Evolutionary conservation across 179 eudicot genomes (phyloP).

Genomic region (Heliamphora pulchella): DNA sequence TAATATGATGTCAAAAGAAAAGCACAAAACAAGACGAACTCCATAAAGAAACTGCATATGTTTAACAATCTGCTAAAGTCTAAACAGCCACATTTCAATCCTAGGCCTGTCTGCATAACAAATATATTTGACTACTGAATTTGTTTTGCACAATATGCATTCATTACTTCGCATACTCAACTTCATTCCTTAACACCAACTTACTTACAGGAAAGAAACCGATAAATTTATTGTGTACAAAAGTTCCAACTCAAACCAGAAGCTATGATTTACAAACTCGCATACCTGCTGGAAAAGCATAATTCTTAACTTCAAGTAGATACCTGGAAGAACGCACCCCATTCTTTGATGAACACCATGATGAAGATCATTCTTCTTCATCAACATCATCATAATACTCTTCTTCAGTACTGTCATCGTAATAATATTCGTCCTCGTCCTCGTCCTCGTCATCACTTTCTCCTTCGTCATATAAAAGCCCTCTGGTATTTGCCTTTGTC

Average conservation of each 20-base stretch:
- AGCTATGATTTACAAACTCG: conserved; percentile 8
- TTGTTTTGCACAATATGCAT: neutral
- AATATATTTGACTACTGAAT: too few species aligned
- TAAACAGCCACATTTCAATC: too few species aligned
- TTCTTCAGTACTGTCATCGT: conserved; percentile 34
- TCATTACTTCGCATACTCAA: neutral
- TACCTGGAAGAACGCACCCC: neutral
- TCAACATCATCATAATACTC: conserved; percentile 47
- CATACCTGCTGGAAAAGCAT: neutral
- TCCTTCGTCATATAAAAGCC: conserved; percentile 33
- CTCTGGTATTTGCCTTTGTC: conserved; percentile 30
- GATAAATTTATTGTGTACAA: neutral
- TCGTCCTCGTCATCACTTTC: conserved; percentile 39
- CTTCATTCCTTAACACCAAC: neutral
- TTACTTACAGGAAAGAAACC: neutral
- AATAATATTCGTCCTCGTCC: conserved; percentile 29
- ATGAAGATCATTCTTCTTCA: conserved; percentile 10
- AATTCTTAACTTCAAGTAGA: neutral
- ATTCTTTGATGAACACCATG: neutral
- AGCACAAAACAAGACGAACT: too few species aligned
- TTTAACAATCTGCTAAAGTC: too few species aligned
- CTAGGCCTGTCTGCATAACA: too few species aligned
- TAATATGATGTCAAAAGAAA: too few species aligned
- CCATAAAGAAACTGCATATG: too few species aligned
- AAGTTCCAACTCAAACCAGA: conserved; percentile 3